Percentiles rank a stretch among this genome's conserved stretches.
Conservation (phyloP, 805 yeast species). For the Scheffersomyces stipitis region DNA sequence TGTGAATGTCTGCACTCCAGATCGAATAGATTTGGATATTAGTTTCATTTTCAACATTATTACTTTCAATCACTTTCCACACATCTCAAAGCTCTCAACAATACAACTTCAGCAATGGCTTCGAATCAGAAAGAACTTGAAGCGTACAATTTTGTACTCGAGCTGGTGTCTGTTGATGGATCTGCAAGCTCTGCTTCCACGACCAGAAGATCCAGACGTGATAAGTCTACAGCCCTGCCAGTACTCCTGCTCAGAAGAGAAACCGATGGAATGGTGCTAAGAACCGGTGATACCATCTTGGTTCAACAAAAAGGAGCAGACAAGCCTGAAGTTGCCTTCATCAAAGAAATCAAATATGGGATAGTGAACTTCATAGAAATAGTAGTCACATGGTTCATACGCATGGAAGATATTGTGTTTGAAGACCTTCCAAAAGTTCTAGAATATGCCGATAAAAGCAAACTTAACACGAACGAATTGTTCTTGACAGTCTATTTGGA, state of each 20-base stretch:
- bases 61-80: no score
- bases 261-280: constrained; percentile 47
- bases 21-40: no score
- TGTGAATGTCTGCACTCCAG: no score
- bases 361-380: constrained; percentile 49
- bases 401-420: constrained; percentile 37
- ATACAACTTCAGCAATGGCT: not conserved
- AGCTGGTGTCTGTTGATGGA: no score
- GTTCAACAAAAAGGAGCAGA: constrained; percentile 32
- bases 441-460: constrained; percentile 12
- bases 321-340: constrained; percentile 40
- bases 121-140: not conserved
- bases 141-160: not conserved
- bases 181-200: no score
- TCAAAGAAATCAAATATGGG: constrained; percentile 54
- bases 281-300: constrained; percentile 54
- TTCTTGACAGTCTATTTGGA: constrained; percentile 53
- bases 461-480: constrained; percentile 43
- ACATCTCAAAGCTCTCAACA: no score
- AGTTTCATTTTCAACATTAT: no score
- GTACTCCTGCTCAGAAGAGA: constrained; percentile 13
- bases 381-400: constrained; percentile 48
- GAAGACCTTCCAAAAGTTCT: constrained; percentile 16
- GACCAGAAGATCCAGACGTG: constrained; percentile 13
- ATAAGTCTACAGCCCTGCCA: constrained; percentile 3